A percentile compares a stretch with the other conserved stretches of the same genome.
Conservation (phyloP, 768 basidiomycete genomes). For the Phylloporus sp. region DNA sequence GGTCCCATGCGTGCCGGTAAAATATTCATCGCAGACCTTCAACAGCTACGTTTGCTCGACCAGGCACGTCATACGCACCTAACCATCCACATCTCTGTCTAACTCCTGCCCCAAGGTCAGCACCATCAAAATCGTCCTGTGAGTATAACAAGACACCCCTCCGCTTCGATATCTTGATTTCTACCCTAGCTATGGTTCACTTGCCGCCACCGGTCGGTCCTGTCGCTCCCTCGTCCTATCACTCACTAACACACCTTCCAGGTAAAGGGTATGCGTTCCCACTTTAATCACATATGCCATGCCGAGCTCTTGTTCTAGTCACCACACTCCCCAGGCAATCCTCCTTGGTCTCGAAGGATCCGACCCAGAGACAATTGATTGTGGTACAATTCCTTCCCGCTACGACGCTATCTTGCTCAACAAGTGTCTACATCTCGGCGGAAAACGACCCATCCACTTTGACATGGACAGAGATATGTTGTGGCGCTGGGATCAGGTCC, state of each 20-base stretch:
- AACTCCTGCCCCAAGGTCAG: conserved; percentile 45
- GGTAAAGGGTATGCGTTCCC: conserved; percentile 64
- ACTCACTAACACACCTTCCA: conserved; percentile 24
- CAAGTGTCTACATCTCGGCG: conserved; percentile 65
- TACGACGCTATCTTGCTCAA: conserved; percentile 63
- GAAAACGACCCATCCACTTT: conserved; percentile 71
- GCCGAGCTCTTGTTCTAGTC: conserved; percentile 38
- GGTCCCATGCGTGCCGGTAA: conserved; percentile 90
- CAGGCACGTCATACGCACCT: conserved; percentile 41
- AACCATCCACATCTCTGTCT: background rate
- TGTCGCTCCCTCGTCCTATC: background rate
- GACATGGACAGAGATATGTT: conserved; percentile 91
- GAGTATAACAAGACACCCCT: conserved; percentile 21
- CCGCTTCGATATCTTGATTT: background rate
- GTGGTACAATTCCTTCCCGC: conserved; percentile 73
- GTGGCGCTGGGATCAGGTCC: conserved; percentile 86
- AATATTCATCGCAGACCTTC: conserved; percentile 77
- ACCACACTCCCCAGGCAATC: conserved; percentile 85
- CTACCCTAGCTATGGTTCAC: conserved; percentile 69
- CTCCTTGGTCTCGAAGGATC: conserved; percentile 81
- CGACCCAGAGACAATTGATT: conserved; percentile 92
- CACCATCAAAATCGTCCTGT: conserved; percentile 83
- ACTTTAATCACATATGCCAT: background rate
- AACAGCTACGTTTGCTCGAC: conserved; percentile 61
- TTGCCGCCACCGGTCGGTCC: conserved; percentile 80